Percentiles rank a stretch among this genome's conserved stretches.
phyloP scores from a whole-genome alignment of 2,329 filamentous ascomycete genomes.

The Coniochaeta ligniaria region DNA sequence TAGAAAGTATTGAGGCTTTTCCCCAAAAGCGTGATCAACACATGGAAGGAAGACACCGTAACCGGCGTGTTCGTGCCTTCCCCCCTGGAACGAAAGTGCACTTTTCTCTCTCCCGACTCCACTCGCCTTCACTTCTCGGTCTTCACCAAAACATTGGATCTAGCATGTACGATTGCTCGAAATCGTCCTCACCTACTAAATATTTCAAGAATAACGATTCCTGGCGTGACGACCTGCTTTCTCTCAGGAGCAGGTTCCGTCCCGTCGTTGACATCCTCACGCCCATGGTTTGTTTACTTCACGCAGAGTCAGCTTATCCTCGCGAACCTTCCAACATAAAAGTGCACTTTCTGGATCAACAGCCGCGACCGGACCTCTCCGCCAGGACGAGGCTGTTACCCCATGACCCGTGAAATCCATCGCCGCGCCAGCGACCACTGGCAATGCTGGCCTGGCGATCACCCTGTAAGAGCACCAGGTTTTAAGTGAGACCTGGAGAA shows the following conservation, averaged over 20 bases:
- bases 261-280: too few species aligned
- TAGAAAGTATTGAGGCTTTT: neutral
- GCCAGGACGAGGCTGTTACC: neutral
- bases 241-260: too few species aligned
- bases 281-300: neutral
- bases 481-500: neutral
- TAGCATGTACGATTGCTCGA: too few species aligned
- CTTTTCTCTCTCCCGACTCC: too few species aligned
- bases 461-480: neutral
- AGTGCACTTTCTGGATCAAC: neutral
- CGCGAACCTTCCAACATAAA: too few species aligned
- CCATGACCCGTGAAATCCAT: neutral
- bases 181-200: too few species aligned
- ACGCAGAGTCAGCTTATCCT: neutral
- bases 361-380: neutral
- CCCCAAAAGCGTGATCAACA: neutral
- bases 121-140: too few species aligned
- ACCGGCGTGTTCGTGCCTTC: neutral
- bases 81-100: too few species aligned
- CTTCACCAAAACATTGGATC: too few species aligned
- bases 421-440: neutral
- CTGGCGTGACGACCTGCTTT: too few species aligned
- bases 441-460: neutral
- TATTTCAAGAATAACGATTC: too few species aligned
- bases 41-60: neutral